Base-by-base conservation (phyloP, 2,329 filamentous ascomycete species). In the Neofusicoccum parvum region DNA sequence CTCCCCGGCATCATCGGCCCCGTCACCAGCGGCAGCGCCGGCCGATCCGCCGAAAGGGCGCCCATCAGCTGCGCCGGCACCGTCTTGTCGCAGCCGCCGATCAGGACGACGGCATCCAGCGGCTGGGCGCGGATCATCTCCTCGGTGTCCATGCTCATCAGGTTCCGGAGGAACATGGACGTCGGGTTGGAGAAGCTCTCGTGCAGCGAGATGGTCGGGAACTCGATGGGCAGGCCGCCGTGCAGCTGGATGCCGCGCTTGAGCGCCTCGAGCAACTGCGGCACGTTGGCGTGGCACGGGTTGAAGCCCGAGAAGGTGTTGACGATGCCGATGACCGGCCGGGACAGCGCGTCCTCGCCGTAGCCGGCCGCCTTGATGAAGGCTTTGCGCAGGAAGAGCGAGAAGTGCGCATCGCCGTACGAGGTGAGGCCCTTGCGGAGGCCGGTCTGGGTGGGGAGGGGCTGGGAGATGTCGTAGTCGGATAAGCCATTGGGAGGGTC, bases 91-190 rank as follows among this genome's bases (percentile, higher is more conserved):
- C 90, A 92, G 0, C 90, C 88, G 54, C 89, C 89, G 69, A 92
- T 88, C 68, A 90, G 80, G 14, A 90, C 83, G 10, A 87, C 86
- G 0, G 87, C 86, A 76, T 92, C 90, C 15, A 90, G 82, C 0
- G 90, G 90, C 75, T 92, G 90, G 0, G 89, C 89, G 49, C 81
- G 80, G 62, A 92, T 87, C 90, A 92, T 92, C 79, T 92, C 90
- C 74, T 92, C 90, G 0, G 90, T 92, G 72, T 92, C 90, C 88
- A 92, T 91, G 69, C 87, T 89, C 90, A 92, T 92, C 65, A 92
- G 72, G 69, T 92, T 92, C 37, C 90, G 78, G 54, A 92, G 72
- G 64, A 87, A 92, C 90, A 92, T 92, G 77, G 89, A 91, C 4
- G 90, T 92, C 2, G 90, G 90, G 50, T 83, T 80, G 0, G 89